A percentile compares a stretch with the other conserved stretches of the same genome.
Evolutionary conservation across 345 rosid species (phyloP).

Genomic region (Boechera stricta): DNA sequence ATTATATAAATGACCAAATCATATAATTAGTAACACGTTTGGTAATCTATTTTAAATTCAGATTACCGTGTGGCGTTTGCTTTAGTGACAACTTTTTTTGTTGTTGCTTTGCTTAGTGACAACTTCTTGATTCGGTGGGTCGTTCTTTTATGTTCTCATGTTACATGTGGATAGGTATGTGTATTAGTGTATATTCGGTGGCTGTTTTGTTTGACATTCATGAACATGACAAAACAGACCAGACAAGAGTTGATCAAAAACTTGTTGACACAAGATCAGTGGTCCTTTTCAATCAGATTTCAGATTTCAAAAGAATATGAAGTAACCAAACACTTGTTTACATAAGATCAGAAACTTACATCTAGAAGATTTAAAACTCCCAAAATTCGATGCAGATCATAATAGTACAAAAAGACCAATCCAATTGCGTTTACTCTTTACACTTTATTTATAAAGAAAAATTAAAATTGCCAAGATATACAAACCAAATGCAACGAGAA

Average conservation of each 20-base stretch:
- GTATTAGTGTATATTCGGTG: neutral
- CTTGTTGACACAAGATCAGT: slow-evolving; percentile 14
- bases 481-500: slow-evolving; percentile 35
- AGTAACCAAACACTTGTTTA: neutral
- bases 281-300: slow-evolving; percentile 7
- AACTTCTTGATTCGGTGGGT: neutral
- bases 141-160: slow-evolving; percentile 10
- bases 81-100: neutral
- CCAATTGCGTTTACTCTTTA: slow-evolving; percentile 12
- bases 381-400: no score
- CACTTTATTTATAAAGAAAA: slow-evolving; percentile 7
- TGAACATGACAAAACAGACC: slow-evolving; percentile 12
- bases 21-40: neutral
- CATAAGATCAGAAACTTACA: neutral
- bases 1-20: neutral
- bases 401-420: neutral
- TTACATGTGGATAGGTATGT: slow-evolving; percentile 3
- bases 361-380: neutral
- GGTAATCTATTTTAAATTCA: neutral
- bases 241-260: neutral
- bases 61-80: neutral
- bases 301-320: neutral
- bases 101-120: slow-evolving; percentile 2
- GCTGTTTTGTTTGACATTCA: slow-evolving; percentile 4
- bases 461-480: slow-evolving; percentile 12